phyloP scores from a whole-genome alignment of 208 protist genomes.

The Leishmania lainsoni region DNA sequence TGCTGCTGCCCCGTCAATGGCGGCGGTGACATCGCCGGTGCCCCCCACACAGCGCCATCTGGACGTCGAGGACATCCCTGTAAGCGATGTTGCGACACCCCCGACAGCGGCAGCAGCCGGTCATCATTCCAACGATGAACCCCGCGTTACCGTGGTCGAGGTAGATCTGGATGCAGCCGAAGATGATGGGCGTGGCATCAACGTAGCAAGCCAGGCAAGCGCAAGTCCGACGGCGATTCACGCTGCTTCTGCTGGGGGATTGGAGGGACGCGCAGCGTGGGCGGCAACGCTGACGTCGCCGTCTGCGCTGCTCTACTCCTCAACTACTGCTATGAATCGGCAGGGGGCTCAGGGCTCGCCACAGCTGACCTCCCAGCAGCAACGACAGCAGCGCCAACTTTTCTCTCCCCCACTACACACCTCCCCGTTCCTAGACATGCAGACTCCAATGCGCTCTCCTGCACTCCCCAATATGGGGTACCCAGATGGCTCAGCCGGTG shows the following conservation, averaged over 20 bases:
- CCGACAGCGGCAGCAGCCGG: neutral
- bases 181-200: neutral
- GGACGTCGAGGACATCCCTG: conserved; percentile 1
- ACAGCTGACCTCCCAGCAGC: neutral
- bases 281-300: neutral
- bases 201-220: neutral
- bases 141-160: conserved; percentile 13
- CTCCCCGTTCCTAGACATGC: conserved; percentile 9
- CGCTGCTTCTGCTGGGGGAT: neutral
- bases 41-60: conserved; percentile 2
- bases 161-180: conserved; percentile 22
- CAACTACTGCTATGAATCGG: neutral
- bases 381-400: conserved; percentile 3
- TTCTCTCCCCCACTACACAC: neutral
- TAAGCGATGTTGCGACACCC: neutral
- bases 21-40: conserved; percentile 4
- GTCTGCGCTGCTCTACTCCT: neutral
- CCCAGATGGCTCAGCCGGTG: neutral
- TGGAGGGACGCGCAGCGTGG: neutral
- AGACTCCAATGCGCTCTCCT: conserved; percentile 19
- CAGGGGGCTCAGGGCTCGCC: neutral
- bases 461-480: conserved; percentile 33
- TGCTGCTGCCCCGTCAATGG: neutral
- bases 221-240: neutral
- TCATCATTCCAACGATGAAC: neutral